Evolutionary conservation across 805 yeast species (phyloP).

Genomic region (Lipomyces yamanashiensis): DNA sequence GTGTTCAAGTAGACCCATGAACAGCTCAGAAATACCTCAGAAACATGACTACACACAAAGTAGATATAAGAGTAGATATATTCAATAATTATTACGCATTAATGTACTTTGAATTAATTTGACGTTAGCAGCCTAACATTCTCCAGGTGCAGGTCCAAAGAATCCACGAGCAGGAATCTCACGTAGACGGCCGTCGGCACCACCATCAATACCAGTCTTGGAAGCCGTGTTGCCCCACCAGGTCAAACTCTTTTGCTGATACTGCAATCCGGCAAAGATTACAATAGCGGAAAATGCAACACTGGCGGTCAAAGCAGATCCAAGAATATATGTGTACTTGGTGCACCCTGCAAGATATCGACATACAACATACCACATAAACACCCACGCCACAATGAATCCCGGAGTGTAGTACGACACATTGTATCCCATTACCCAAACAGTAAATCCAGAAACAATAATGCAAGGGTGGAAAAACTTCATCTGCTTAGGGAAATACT

Average conservation of each 20-base stretch:
- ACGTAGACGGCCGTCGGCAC: constrained; percentile 17
- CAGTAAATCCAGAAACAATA: constrained; percentile 32
- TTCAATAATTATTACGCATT: too few species aligned
- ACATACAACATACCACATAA: constrained; percentile 61
- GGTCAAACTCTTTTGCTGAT: constrained; percentile 46
- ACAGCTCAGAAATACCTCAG: too few species aligned
- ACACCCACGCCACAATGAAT: constrained; percentile 53
- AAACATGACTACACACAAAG: too few species aligned
- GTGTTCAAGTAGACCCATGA: too few species aligned
- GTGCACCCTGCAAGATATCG: constrained; percentile 72
- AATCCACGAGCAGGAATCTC: constrained; percentile 40
- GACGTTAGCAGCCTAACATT: not conserved
- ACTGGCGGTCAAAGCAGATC: constrained; percentile 70
- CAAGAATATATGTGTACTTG: constrained; percentile 67
- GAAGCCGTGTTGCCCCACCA: constrained; percentile 64
- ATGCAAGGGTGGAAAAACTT: constrained; percentile 31
- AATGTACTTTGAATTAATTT: too few species aligned
- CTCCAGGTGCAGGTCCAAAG: constrained; percentile 46
- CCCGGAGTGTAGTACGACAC: constrained; percentile 47
- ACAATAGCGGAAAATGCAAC: constrained; percentile 64
- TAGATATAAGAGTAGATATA: too few species aligned
- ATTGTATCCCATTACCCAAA: constrained; percentile 24
- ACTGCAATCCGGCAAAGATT: constrained; percentile 55
- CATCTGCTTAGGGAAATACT: constrained; percentile 8
- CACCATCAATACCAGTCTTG: constrained; percentile 30